A percentile compares a stretch with the other conserved stretches of the same genome.
Evolutionary conservation across 352 stramenopile genomes (phyloP).

Genomic region (Globisporangium polare): DNA sequence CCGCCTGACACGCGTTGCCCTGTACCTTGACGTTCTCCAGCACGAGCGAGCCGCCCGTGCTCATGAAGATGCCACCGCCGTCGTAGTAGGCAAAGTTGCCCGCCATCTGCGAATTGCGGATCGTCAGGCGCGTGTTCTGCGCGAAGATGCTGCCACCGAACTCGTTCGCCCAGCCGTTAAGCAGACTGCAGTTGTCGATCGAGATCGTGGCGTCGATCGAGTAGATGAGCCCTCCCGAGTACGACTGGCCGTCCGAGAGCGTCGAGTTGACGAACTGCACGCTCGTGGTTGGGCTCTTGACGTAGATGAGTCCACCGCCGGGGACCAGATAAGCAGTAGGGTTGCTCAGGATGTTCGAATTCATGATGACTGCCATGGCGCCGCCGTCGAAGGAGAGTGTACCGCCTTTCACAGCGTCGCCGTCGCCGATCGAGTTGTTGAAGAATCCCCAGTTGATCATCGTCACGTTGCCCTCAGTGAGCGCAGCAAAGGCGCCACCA

Average conservation of each 20-base stretch:
- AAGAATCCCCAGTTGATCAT: conserved; percentile 28
- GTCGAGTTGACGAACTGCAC: conserved; percentile 33
- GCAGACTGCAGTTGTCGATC: conserved; percentile 33
- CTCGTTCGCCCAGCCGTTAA: conserved; percentile 29
- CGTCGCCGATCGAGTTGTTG: conserved; percentile 31
- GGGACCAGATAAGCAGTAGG: conserved; percentile 21
- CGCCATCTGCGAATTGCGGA: conserved; percentile 23
- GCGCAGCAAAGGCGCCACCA: conserved; percentile 27
- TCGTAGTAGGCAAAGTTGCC: conserved; percentile 59
- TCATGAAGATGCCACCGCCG: conserved; percentile 53
- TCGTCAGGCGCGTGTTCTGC: conserved; percentile 17
- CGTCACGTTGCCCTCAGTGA: conserved; percentile 14
- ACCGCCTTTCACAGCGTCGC: conserved; percentile 17
- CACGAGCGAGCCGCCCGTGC: conserved; percentile 20
- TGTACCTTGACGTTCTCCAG: conserved; percentile 22
- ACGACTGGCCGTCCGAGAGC: conserved; percentile 33
- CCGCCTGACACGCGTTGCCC: conserved; percentile 37
- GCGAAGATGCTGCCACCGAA: conserved; percentile 56
- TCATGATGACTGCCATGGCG: conserved; percentile 17
- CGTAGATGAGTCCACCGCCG: conserved; percentile 42
- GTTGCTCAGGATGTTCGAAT: conserved; percentile 31
- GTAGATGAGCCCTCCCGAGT: conserved; percentile 47
- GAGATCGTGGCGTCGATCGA: conserved; percentile 20
- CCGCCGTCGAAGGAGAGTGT: conserved; percentile 25
- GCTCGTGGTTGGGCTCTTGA: conserved; percentile 24